Evolutionary conservation across 1,284 basidiomycete species (phyloP), one percentile per base, ranked within the genome.

Genomic region (Tremellales sp.): DNA sequence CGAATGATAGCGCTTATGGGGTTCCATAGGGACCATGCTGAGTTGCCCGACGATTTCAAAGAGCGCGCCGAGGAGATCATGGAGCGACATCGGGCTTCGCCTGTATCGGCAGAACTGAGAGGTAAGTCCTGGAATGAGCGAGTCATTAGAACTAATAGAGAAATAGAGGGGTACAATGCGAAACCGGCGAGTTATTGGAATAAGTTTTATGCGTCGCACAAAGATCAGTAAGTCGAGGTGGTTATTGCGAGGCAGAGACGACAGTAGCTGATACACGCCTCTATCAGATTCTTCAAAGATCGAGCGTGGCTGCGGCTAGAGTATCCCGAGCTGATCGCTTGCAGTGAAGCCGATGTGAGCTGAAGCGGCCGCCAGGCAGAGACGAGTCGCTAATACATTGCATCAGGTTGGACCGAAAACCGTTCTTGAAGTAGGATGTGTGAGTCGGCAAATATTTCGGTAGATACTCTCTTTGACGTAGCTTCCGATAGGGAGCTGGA

Each of bases 281-380:
- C 21, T 29, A n/a, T 10, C 33, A 90, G 89, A 55, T 97, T 97
- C 74, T 97, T 97, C 77, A 84, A 86, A 40, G 84, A 95, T 72
- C 78, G 92, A 43, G 86, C 89, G 75, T 97, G 92, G 91, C 76
- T 95, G n/a, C 82, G 86, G 57, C 82, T 88, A 29, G 92, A 97
- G 70, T 97, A 95, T 62, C 87, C 86, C 1, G 88, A 93, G 63
- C 77, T 95, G 16, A 76, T 86, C 19, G 77, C 77, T 18, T 84
- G 84, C 9, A 79, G 85, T 10, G 77, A 83, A 58, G 72, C 79
- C 4, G 80, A 86, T 58, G 87, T 87, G 63, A 47, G 76, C 64
- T 21, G 21, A 6, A 10, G 18, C 18, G 6, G 13, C 39, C 14
- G 4, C 22, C 10, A 22, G n/a, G 31, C 33, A 19, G 25, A 34